Base-by-base conservation (phyloP, 1,284 basidiomycete species). In the Fistulina hepatica region DNA sequence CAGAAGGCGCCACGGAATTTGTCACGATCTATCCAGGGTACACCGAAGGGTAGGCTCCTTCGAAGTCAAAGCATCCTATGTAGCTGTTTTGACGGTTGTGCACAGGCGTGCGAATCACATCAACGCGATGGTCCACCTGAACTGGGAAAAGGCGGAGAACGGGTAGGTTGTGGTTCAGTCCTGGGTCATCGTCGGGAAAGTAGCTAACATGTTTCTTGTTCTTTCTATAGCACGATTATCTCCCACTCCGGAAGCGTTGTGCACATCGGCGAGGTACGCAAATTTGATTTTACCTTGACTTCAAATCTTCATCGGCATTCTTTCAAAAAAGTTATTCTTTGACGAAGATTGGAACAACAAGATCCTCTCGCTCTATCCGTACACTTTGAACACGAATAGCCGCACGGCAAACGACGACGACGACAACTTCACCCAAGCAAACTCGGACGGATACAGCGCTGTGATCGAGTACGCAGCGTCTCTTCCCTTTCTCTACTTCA, bases 1-100 rank as follows among this genome's bases (percentile, higher is more conserved):
- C 50, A 37, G 58, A 66, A 37, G 74, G 74, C n/a, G 62, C 75
- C 23, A 65, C 66, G 9, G 64, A 69, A 39, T 65, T 74, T 47
- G 59, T 51, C 27, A 64, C 67, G 21, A 64, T 73, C 45, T 73
- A 71, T 54, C 71, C 73, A 5, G 73, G 69, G 7, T 71, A 49
- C 46, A 58, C 56, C 33, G 40, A 46, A 21, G 51, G 56, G 15
- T 48, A 56, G 16, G 51, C 56, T 16, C 46, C 52, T 16, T 36
- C 21, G n/a, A n/a, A n/a, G n/a, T n/a, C n/a, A n/a, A n/a, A n/a
- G n/a, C n/a, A n/a, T n/a, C n/a, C n/a, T n/a, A n/a, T n/a, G n/a
- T n/a, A n/a, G n/a, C n/a, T n/a, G n/a, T n/a, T n/a, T n/a, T n/a
- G n/a, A n/a, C n/a, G n/a, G n/a, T n/a, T n/a, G n/a, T n/a, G n/a